A percentile compares a stretch with the other conserved stretches of the same genome.
Conservation (phyloP, 192 early-diverging fungal species). For the Thamnidium elegans region DNA sequence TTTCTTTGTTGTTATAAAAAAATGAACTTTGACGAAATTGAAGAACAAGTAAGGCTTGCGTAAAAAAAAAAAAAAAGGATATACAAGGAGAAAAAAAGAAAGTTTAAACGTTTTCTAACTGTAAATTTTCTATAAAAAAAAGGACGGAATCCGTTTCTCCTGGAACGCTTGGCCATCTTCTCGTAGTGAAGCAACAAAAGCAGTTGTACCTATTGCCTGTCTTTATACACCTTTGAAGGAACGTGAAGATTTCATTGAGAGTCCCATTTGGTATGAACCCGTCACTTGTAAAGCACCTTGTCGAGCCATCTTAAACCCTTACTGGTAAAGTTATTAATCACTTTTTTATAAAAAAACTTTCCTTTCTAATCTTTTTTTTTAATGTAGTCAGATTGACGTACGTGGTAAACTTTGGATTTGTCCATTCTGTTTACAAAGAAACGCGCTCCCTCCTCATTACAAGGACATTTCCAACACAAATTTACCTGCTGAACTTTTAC, state of each 20-base stretch:
- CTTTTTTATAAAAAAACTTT: background rate
- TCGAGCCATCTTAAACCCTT: slow-evolving; percentile 94
- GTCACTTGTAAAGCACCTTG: slow-evolving; percentile 95
- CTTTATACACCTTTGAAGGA: slow-evolving; percentile 96
- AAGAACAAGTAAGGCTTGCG: slow-evolving; percentile 62
- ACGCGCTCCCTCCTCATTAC: slow-evolving; percentile 97
- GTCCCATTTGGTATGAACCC: slow-evolving; percentile 94
- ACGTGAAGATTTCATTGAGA: slow-evolving; percentile 66
- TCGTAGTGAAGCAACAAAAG: slow-evolving; percentile 89
- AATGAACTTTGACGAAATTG: slow-evolving; percentile 84
- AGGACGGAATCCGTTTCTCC: slow-evolving; percentile 90
- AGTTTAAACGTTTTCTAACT: background rate
- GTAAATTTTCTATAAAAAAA: background rate
- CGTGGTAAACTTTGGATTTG: slow-evolving; percentile 97
- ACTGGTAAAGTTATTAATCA: slow-evolving; percentile 64
- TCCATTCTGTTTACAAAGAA: slow-evolving; percentile 96
- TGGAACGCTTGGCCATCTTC: slow-evolving; percentile 98
- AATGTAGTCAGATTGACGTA: slow-evolving; percentile 87
- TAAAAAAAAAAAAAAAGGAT: no score
- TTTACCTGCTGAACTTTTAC: slow-evolving; percentile 89
- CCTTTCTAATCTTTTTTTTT: background rate
- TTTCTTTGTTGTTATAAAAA: background rate
- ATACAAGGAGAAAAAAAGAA: no score
- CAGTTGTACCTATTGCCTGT: slow-evolving; percentile 90
- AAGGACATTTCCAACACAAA: slow-evolving; percentile 90